Conservation (phyloP, 306 rosid species). For the Erythrophleum fordii region DNA sequence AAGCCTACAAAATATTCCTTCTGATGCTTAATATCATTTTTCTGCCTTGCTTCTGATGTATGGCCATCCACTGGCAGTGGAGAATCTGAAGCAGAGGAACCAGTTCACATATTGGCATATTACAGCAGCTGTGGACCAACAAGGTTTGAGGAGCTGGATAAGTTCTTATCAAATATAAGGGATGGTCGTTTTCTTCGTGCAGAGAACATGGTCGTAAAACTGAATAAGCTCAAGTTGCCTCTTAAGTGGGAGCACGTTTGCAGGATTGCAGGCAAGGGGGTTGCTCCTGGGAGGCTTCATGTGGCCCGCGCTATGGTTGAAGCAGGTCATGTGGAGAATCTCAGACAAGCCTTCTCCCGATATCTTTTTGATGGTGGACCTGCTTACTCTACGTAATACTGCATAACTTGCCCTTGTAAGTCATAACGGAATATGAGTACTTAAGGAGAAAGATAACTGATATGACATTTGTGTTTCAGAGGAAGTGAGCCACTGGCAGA, state of each 20-base stretch:
- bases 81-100: constrained; percentile 78
- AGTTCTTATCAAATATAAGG: constrained; percentile 75
- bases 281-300: constrained; percentile 96
- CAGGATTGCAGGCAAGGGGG: constrained; percentile 90
- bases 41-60: constrained; percentile 34
- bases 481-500: constrained; percentile 90
- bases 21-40: neutral
- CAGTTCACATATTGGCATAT: constrained; percentile 93
- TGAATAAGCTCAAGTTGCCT: constrained; percentile 87
- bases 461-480: constrained; percentile 55
- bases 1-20: constrained; percentile 1
- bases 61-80: constrained; percentile 55
- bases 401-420: constrained; percentile 35
- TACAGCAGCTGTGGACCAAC: constrained; percentile 93
- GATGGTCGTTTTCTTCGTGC: constrained; percentile 94
- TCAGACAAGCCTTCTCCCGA: constrained; percentile 86
- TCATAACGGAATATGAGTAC: constrained; percentile 12
- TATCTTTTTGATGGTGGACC: constrained; percentile 97
- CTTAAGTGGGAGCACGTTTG: constrained; percentile 94
- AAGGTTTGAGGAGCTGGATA: constrained; percentile 69
- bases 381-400: constrained; percentile 85
- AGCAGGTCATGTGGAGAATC: constrained; percentile 90
- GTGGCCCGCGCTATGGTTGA: constrained; percentile 96
- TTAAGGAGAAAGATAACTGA: constrained; percentile 13
- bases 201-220: constrained; percentile 74